A percentile compares a stretch with the other conserved stretches of the same genome.
phyloP scores from a whole-genome alignment of 2,329 filamentous ascomycete genomes.

The Ilyonectria sp. region DNA sequence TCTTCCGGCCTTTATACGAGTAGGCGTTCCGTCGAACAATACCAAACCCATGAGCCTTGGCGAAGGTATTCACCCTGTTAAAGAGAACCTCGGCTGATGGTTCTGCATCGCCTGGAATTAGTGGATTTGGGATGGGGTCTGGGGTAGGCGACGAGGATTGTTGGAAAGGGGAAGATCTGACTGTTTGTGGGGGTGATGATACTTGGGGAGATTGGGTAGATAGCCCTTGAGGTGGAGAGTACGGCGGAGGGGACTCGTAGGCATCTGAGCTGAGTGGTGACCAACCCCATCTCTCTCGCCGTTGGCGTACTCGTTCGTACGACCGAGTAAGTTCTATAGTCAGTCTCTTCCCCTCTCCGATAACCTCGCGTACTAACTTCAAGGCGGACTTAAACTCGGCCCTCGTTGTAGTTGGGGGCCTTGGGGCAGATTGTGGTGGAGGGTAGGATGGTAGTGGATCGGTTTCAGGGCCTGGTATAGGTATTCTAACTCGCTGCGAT shows the following conservation, averaged over 20 bases:
- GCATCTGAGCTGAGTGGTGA: conserved; percentile 20
- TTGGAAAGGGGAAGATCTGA: conserved; percentile 2
- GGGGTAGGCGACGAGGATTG: conserved; percentile 15
- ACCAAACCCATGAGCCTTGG: background rate
- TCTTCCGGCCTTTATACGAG: background rate
- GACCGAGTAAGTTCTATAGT: conserved; percentile 16
- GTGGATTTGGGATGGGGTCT: conserved; percentile 18
- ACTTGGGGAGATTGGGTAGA: conserved; percentile 4
- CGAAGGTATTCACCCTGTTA: background rate
- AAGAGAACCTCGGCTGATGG: conserved; percentile 16
- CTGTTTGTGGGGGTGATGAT: conserved; percentile 2
- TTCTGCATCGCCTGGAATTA: conserved; percentile 22
- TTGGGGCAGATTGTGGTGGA: no score
- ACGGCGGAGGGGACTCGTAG: conserved; percentile 26
- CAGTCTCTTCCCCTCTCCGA: conserved; percentile 4
- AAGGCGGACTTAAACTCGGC: background rate
- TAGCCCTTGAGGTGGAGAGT: conserved; percentile 17
- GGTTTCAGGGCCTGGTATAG: no score
- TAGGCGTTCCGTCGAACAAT: conserved; percentile 1
- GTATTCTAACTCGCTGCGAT: no score
- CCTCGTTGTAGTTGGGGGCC: no score
- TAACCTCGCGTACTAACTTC: conserved; percentile 12
- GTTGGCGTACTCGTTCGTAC: conserved; percentile 10
- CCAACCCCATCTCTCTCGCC: no score
- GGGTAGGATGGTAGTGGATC: no score